Evolutionary conservation across 345 rosid genomes (phyloP), one percentile per base, ranked within the genome.

Genomic region (Corymbia maculata): DNA sequence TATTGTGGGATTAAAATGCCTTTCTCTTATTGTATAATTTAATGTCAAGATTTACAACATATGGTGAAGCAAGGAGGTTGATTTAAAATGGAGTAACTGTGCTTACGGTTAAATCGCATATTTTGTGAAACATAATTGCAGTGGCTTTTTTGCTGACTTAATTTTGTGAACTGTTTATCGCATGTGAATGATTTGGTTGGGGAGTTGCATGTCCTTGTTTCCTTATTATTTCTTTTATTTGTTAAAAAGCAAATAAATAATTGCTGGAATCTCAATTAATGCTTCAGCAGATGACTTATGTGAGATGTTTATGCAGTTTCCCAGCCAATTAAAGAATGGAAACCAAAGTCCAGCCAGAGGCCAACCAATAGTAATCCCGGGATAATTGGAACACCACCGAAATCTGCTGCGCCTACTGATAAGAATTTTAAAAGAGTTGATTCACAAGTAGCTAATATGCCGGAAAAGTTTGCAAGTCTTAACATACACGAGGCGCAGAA

Each of bases 251-350:
- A 24, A 10, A 24, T 59, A 59, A 22, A 59, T 10, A 59, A 22
- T 49, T 42, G 84, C 84, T 9, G 49, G 49, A 75, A 75, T 75
- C 49, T 75, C 26, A 22, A 75, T 75, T 44, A 21, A 9, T 75
- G 49, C 84, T 42, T 75, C 49, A 42, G 49, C 84, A 42, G 28
- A 45, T 42, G 84, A 75, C 84, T 75, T 42, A 75, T 42, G 49
- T 75, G 49, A 75, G 82, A 75, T 75, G 84, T 75, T 75, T 75
- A 36, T 53, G 94, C 97, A 95, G 98, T 93, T 91, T 80, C 92
- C 51, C 94, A 92, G 68, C 98, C 92, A 82, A 93, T 93, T 79
- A 97, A 95, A 90, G 97, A 96, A 89, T 97, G 99, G 98, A 97
- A 95, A 90, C 98, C 97, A 84, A 97, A 96, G 91, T 91, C 94